Conservation (phyloP, 768 basidiomycete species). For the Pleurotus cornucopiae region DNA sequence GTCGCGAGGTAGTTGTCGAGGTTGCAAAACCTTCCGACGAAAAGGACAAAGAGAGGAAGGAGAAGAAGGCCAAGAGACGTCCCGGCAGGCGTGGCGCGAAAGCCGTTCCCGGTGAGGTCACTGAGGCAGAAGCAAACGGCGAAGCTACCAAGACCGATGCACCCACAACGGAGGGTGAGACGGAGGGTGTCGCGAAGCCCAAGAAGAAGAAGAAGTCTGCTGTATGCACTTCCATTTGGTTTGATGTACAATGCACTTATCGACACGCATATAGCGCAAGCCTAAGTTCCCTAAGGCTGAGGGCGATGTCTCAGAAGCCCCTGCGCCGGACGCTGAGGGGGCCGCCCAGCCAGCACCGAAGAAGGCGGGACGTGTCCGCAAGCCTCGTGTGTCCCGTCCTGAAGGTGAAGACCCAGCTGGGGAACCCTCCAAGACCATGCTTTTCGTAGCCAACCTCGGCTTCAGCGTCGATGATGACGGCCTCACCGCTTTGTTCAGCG, state of each 20-base stretch:
- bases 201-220: conserved; percentile 76
- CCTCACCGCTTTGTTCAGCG: conserved; percentile 79
- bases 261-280: conserved; percentile 46
- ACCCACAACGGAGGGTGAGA: conserved; percentile 47
- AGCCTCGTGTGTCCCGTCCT: conserved; percentile 60
- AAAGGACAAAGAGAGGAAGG: conserved; percentile 86
- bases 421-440: conserved; percentile 83
- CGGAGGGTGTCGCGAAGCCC: conserved; percentile 65
- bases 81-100: conserved; percentile 83
- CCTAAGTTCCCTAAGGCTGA: conserved; percentile 41
- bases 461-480: conserved; percentile 88
- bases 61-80: conserved; percentile 75
- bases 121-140: conserved; percentile 85
- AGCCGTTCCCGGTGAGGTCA: conserved; percentile 85
- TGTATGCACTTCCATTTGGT: conserved; percentile 36
- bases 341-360: conserved; percentile 32
- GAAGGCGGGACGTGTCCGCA: conserved; percentile 53
- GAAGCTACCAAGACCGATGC: conserved; percentile 59
- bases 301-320: conserved; percentile 35
- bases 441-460: conserved; percentile 97
- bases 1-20: conserved; percentile 86
- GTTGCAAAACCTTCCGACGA: conserved; percentile 88
- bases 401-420: conserved; percentile 81
- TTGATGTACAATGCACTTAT: conserved; percentile 14
- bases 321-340: conserved; percentile 27